Base-by-base conservation (phyloP, 2,329 filamentous ascomycete species). In the Fusarium sp. region DNA sequence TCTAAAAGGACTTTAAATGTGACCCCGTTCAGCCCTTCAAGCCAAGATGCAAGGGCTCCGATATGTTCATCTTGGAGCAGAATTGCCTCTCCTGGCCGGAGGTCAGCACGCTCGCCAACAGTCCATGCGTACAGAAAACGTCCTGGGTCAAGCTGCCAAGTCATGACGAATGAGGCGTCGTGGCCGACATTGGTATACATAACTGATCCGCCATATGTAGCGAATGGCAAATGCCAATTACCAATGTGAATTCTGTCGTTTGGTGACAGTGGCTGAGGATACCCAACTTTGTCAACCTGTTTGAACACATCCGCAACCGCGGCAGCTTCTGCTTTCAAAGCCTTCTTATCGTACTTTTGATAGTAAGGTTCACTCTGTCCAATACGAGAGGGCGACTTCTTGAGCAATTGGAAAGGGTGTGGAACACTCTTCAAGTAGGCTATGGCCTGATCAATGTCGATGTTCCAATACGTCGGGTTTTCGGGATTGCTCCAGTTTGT, bases 91-190 rank as follows among this genome's bases (percentile, higher is more conserved):
- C 38, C 37, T 0, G 38, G 38, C 44, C 52, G 52, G 2, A 55
- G 38, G 26, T 55, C 26, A 55, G 52, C 52, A 44, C 52, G 52
- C 15, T 44, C 52, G 8, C 52, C 52, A 13, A 55, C 15, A 44
- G 52, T 55, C 38, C 38, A 55, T 12, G 52, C 52, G n/a, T 55
- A 55, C 6, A 44, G 52, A 7, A 55, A 55, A 4, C 52, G 52
- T 6, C 52, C 52, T 3, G 52, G 52, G n/a, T 55, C 52, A 2
- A 55, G 38, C 26, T 55, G 52, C 52, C 52, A 55, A 55, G 38
- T 20, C 52, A 55, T n/a, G 6, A 42, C 10, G 15, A 4, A 12
- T 8, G 52, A 42, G 11, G 23, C 32, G 27, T 55, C 37, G 6
- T 55, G 52, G 11, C 52, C 38, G 14, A 44, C 37, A 23, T 44